Evolutionary conservation across 140 eudicot species (phyloP).

Genomic region (Senecio squalidus): DNA sequence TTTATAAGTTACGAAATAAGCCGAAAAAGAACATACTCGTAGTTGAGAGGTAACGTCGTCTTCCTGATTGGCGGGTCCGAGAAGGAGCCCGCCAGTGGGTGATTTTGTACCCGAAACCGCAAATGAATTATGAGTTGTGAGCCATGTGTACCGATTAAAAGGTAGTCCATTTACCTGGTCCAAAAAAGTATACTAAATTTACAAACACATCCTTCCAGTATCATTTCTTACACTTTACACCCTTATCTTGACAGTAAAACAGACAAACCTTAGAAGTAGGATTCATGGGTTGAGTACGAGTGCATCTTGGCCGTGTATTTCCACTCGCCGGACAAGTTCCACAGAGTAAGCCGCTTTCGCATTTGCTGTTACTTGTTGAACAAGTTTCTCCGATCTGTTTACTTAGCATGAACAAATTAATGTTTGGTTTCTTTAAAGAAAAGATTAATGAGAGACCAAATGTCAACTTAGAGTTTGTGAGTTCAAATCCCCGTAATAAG

Average conservation of each 20-base stretch:
- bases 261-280: slow-evolving; percentile 62
- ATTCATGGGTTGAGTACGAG: slow-evolving; percentile 54
- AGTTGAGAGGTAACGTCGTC: slow-evolving; percentile 73
- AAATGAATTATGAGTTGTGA: slow-evolving; percentile 90
- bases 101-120: slow-evolving; percentile 58
- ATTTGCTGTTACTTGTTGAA: slow-evolving; percentile 34
- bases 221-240: background rate
- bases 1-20: background rate
- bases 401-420: background rate
- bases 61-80: slow-evolving; percentile 89
- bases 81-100: slow-evolving; percentile 43
- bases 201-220: background rate
- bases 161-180: slow-evolving; percentile 80
- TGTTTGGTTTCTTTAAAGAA: background rate
- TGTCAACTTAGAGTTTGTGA: too few species aligned
- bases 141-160: slow-evolving; percentile 80
- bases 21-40: slow-evolving; percentile 31
- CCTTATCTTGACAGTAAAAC: background rate
- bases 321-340: slow-evolving; percentile 73
- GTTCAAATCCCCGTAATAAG: too few species aligned
- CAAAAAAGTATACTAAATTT: background rate
- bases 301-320: slow-evolving; percentile 87
- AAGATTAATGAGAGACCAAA: background rate
- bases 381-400: slow-evolving; percentile 87
- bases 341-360: slow-evolving; percentile 62